Conservation (phyloP, 768 basidiomycete species). For the Russula abietina region DNA sequence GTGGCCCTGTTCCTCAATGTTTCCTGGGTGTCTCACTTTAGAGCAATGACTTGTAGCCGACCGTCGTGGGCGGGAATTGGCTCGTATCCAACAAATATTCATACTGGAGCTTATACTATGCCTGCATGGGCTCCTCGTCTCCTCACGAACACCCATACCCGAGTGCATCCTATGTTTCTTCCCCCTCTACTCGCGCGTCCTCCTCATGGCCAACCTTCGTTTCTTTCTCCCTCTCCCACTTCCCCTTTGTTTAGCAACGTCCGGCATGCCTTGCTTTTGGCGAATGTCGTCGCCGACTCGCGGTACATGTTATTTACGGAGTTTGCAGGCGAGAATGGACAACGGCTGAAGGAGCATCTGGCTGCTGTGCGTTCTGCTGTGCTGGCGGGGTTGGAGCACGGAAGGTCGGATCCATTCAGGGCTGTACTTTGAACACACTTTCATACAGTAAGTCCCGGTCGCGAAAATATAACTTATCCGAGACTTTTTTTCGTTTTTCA, state of each 20-base stretch:
- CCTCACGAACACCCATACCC: conserved; percentile 57
- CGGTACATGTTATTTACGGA: conserved; percentile 57
- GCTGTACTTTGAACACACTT: conserved; percentile 28
- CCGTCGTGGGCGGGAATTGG: conserved; percentile 57
- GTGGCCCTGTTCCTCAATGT: neutral
- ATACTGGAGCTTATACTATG: conserved; percentile 86
- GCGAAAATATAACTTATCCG: too few species aligned
- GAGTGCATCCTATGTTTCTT: conserved; percentile 42
- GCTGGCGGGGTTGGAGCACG: conserved; percentile 63
- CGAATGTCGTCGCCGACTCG: conserved; percentile 84
- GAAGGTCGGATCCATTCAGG: conserved; percentile 69
- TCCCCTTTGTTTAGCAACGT: conserved; percentile 53
- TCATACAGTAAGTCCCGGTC: too few species aligned
- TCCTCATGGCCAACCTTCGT: neutral
- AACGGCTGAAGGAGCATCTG: conserved; percentile 66
- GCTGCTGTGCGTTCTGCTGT: conserved; percentile 65
- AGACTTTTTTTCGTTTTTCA: too few species aligned
- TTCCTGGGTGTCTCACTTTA: neutral
- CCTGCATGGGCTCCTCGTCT: conserved; percentile 65
- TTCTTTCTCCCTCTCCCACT: neutral
- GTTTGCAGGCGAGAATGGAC: conserved; percentile 60
- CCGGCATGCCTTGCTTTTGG: conserved; percentile 65
- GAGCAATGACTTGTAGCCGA: conserved; percentile 35
- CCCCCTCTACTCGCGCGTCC: neutral
- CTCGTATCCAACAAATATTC: conserved; percentile 81